Conservation (phyloP, 164 flowering plant species). For the Pachysandra terminalis region DNA sequence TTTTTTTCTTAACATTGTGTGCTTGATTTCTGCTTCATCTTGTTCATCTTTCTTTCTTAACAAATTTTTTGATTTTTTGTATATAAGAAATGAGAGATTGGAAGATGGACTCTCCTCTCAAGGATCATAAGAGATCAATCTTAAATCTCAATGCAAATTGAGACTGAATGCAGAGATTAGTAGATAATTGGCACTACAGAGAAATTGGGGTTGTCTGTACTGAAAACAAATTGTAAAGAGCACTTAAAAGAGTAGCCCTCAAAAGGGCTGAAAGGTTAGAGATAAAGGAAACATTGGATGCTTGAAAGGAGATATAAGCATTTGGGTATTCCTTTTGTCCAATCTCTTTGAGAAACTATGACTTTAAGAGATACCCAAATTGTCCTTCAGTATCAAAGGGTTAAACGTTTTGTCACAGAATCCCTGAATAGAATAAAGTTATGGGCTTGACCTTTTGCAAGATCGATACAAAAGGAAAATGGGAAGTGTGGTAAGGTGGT, state of each 20-base stretch:
- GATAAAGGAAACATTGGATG: conserved; percentile 65
- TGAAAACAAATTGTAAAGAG: conserved; percentile 1
- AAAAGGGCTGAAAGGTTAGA: conserved; percentile 61
- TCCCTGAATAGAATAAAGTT: conserved; percentile 28
- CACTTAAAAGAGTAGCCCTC: conserved; percentile 16
- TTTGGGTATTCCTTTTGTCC: conserved; percentile 47
- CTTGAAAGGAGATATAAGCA: conserved; percentile 36
- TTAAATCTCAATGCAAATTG: neutral
- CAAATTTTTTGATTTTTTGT: no score
- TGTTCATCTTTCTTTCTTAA: no score
- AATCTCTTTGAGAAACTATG: conserved; percentile 10
- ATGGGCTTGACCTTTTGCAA: conserved; percentile 46
- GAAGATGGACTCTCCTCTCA: no score
- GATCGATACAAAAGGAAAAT: conserved; percentile 35
- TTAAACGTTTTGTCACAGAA: conserved; percentile 68
- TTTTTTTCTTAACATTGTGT: no score
- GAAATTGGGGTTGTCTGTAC: neutral
- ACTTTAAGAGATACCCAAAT: conserved; percentile 30
- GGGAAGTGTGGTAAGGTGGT: conserved; percentile 19
- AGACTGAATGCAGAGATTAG: no score
- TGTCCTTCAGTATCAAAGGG: conserved; percentile 50
- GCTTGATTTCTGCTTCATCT: neutral
- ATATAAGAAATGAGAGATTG: no score
- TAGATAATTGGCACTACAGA: no score
- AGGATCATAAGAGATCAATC: neutral